Base-by-base conservation (phyloP, 208 protist species). In the Trypanosomatidae sp. region DNA sequence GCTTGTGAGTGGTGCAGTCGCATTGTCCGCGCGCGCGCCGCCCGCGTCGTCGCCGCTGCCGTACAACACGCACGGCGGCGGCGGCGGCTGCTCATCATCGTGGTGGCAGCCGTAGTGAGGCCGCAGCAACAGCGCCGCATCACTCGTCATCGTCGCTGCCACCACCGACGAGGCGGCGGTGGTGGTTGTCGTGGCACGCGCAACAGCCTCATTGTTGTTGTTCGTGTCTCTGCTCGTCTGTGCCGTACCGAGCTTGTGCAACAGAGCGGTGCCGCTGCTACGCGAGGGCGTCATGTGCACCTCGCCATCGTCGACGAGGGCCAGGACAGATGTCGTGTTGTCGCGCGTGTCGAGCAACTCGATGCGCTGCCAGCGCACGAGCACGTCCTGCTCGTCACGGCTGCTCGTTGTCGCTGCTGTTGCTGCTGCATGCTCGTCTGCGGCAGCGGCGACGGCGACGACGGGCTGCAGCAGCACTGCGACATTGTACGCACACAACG, bases 271-370 rank as follows among this genome's bases (percentile, higher is more conserved):
- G 23, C 52, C 61, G 18, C 74, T 77, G 13, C 72, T 84, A 20
- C 83, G 56, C 20, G 72, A 63, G 20, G 78, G 54, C 15, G 54
- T 48, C 30, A 85, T 26, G 24, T 73, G 59, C 26, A 85, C 48
- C 35, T 53, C 43, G 19, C 83, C 74, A n/a, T 59, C 55, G 18
- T 72, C 71, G 47, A 68, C 81, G 18, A 61, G 41, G 33, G 88
- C 61, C 10, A 66, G 52, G 6, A 76, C 60, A 48, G 46, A 21
- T 19, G 23, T 55, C 46, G 61, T 18, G 15, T 18, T 59, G 39
- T 68, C 61, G 49, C 70, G 58, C 3, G 60, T 55, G 59, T 83
- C 72, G 30, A 75, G 35, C 27, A 88, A 53, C 49, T 80, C 70
- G 26, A 88, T 48, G 16, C 57, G 51, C 42, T 70, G 51, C 78